Base-by-base conservation (phyloP, 495 filamentous ascomycete species). In the Echria macrotheca region DNA sequence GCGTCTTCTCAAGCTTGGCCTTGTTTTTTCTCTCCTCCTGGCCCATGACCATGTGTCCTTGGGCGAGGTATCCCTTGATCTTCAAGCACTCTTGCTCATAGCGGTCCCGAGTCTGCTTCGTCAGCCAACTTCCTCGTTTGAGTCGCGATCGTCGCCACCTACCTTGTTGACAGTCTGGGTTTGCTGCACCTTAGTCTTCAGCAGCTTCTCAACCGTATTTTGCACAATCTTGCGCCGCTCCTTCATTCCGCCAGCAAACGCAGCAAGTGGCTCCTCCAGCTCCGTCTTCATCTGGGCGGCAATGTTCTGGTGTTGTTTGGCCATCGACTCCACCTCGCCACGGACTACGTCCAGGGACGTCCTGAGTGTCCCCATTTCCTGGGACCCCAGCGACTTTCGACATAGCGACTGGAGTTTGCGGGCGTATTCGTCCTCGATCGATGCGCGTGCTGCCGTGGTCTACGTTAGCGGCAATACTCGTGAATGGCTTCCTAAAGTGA, bases 21-120 rank as follows among this genome's bases (percentile, higher is more conserved):
- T 99, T 99, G 67, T 99, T 99, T 71, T 96, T 97, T 29, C 91
- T 78, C 68, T 99, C 94, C 56, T 99, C 94, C 51, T 99, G 94
- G 9, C 94, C 94, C 94, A 97, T 97, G 31, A 99, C 94, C 94
- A 99, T 99, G 61, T 99, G 94, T 14, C 93, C 94, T 67, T 99
- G 94, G 7, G 94, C 94, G 14, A 97, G 79, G 58, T 97, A 99
- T 15, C 94, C 93, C 61, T 99, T 99, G 58, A 99, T 97, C 61
- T 93, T 91, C 14, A 99, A 74, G 59, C 90, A 96, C 47, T 99
- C 94, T 65, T 97, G 91, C 65, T 99, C 94, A 56, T 89, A 99
- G 22, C 83, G 80, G 71, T 99, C 94, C 21, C 93, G 79, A 19
- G 90, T 85, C 88, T 91, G 53, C 21, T 11, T n/a, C n/a, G n/a